Evolutionary conservation across 495 filamentous ascomycete genomes (phyloP).

Genomic region (Trichoderma reesei): DNA sequence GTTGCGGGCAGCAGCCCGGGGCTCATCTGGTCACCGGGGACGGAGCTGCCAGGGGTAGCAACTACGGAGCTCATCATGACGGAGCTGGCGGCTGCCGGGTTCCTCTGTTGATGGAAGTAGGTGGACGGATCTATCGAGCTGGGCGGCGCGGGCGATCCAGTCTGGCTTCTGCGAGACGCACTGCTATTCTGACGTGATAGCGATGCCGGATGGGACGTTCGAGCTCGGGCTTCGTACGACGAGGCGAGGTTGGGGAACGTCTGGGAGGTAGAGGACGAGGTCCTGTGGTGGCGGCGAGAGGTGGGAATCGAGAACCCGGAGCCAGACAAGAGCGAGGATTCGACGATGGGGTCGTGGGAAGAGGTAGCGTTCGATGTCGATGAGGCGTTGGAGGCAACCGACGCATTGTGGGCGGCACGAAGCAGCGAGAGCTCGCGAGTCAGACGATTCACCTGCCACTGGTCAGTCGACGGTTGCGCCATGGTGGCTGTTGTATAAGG

Average conservation of each 20-base stretch:
- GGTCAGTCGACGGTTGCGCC: constrained; percentile 6
- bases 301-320: constrained; percentile 31
- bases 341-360: constrained; percentile 27
- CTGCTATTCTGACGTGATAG: constrained; percentile 36
- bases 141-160: constrained; percentile 29
- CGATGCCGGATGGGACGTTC: constrained; percentile 23
- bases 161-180: constrained; percentile 32
- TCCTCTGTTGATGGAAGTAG: constrained; percentile 23
- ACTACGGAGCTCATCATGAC: constrained; percentile 16
- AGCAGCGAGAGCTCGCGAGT: constrained; percentile 75
- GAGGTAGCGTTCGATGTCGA: constrained; percentile 47
- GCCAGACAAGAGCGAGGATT: constrained; percentile 24
- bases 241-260: constrained; percentile 36
- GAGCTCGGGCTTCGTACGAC: constrained; percentile 23
- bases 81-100: constrained; percentile 7
- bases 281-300: constrained; percentile 33
- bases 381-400: constrained; percentile 70
- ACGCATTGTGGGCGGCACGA: constrained; percentile 69
- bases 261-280: constrained; percentile 33
- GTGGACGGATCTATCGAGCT: constrained; percentile 16
- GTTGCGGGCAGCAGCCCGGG: constrained; percentile 41
- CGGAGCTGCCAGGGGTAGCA: constrained; percentile 21
- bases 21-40: constrained; percentile 23
- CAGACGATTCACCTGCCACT: constrained; percentile 71
- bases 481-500: background rate